Conservation (phyloP, 768 basidiomycete species). For the Clavulina sp. region DNA sequence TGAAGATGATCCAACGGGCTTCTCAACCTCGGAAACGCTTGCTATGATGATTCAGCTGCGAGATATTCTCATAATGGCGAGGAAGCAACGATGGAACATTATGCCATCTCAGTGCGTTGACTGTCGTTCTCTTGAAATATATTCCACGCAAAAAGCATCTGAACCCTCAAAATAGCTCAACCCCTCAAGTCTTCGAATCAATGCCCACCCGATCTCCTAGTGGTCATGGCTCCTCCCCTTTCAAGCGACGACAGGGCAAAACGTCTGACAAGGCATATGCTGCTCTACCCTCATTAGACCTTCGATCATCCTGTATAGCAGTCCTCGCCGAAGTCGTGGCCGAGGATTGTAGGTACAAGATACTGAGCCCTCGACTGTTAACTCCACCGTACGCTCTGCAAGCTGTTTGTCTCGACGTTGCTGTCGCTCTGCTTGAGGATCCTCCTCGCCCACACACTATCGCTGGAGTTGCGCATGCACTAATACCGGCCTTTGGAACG, state of each 20-base stretch:
- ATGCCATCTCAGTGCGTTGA: constrained; percentile 33
- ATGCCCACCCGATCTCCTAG: constrained; percentile 8
- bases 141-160: no score
- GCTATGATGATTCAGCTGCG: constrained; percentile 45
- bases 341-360: constrained; percentile 56
- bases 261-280: constrained; percentile 1
- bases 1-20: constrained; percentile 21
- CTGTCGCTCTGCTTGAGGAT: constrained; percentile 39
- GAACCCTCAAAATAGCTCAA: background rate
- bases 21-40: constrained; percentile 49
- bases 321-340: constrained; percentile 44
- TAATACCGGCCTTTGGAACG: constrained; percentile 59
- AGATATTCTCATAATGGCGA: constrained; percentile 39
- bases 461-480: constrained; percentile 43
- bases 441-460: constrained; percentile 33
- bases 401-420: constrained; percentile 50
- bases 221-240: constrained; percentile 2
- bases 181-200: background rate
- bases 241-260: constrained; percentile 21
- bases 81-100: constrained; percentile 41
- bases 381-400: constrained; percentile 67
- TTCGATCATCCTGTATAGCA: constrained; percentile 30
- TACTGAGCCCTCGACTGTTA: constrained; percentile 37
- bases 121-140: background rate
- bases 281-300: constrained; percentile 7